Percentiles rank a stretch among this genome's conserved stretches.
These are phyloP conservation scores for Zygoascus sp. DNA, from an alignment of 1,139 yeast genomes.

Conservation along the genomic window DNA sequence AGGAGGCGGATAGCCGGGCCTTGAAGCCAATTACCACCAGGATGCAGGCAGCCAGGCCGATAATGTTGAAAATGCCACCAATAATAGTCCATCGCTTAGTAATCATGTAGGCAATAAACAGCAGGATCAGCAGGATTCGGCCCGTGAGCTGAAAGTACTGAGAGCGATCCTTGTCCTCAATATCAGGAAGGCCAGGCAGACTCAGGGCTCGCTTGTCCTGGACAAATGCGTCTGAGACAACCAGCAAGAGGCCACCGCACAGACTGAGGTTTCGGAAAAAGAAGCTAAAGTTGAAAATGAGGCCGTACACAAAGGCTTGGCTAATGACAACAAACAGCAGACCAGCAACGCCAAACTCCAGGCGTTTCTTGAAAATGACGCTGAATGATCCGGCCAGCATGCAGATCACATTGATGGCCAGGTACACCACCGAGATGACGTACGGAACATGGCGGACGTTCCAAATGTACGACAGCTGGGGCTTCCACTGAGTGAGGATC, in stretches of 20 bases:
- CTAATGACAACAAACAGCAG: slow-evolving; percentile 68
- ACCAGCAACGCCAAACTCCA: slow-evolving; percentile 67
- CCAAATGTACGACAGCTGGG: slow-evolving; percentile 81
- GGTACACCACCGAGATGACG: slow-evolving; percentile 68
- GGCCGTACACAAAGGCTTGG: slow-evolving; percentile 88
- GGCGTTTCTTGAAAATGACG: slow-evolving; percentile 65
- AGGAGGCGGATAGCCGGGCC: slow-evolving; percentile 82
- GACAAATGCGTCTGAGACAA: slow-evolving; percentile 84
- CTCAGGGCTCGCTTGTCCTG: slow-evolving; percentile 65
- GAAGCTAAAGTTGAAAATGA: slow-evolving; percentile 76
- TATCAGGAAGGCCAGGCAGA: slow-evolving; percentile 88
- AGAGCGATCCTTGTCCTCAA: slow-evolving; percentile 76
- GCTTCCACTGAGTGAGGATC: slow-evolving; percentile 83
- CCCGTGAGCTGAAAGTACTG: slow-evolving; percentile 88
- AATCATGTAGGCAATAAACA: slow-evolving; percentile 82
- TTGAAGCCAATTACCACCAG: slow-evolving; percentile 90
- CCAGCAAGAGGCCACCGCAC: slow-evolving; percentile 87
- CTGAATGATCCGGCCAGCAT: slow-evolving; percentile 74
- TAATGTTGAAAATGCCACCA: slow-evolving; percentile 58
- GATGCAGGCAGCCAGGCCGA: slow-evolving; percentile 68
- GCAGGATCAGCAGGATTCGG: slow-evolving; percentile 74
- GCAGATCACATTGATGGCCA: slow-evolving; percentile 56
- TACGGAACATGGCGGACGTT: slow-evolving; percentile 76
- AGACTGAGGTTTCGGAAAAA: slow-evolving; percentile 83
- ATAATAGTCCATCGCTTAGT: slow-evolving; percentile 70